Base-by-base conservation (phyloP, 176 grass and related monocot genomes). In the Lolium multiflorum region DNA sequence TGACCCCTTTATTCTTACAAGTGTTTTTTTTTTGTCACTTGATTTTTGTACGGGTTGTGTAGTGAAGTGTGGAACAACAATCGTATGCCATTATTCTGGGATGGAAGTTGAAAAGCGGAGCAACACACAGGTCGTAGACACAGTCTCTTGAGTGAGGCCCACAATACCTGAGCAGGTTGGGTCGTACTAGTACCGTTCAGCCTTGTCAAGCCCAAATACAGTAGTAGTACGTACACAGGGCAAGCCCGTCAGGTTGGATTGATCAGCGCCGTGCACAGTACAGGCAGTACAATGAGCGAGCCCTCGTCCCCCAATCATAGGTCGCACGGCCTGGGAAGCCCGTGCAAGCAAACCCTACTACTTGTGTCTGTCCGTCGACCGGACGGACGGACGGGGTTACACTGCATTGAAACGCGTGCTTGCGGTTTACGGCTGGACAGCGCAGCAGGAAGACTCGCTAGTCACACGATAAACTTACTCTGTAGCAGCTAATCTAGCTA, bases 251-350 rank as follows among this genome's bases (percentile, higher is more conserved):
- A 51, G 79, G 61, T 48, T 20, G 6, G 31, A 24, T 38, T 12
- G 31, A 28, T 83, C 51, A 46, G 31, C 4, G 73, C 73, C 80
- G 89, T 82, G 43, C 38, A 74, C 39, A 43, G 62, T 57, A 80
- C 88, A 79, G 61, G 13, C 46, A 18, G 7, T 39, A 39, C 71
- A 44, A 51, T 69, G 3, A 7, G 41, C 41, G 4, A 7, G 41
- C 41, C 71, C 62, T 11, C 71, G 38, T 6, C 16, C 46, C 46
- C 43, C 88, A 82, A 90, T 86, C 12, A 86, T 90, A 24, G 79
- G 84, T 83, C 89, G 84, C 89, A 86, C 89, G 84, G 61, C 61
- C 83, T 12, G 60, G 11, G 83, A 63, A 78, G 78, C 25, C 88
- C 63, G 84, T 86, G 83, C 83, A 71, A 52, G 88, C 39, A 41